phyloP scores from a whole-genome alignment of 2,329 filamentous ascomycete species.

The Alternaria sp. region DNA sequence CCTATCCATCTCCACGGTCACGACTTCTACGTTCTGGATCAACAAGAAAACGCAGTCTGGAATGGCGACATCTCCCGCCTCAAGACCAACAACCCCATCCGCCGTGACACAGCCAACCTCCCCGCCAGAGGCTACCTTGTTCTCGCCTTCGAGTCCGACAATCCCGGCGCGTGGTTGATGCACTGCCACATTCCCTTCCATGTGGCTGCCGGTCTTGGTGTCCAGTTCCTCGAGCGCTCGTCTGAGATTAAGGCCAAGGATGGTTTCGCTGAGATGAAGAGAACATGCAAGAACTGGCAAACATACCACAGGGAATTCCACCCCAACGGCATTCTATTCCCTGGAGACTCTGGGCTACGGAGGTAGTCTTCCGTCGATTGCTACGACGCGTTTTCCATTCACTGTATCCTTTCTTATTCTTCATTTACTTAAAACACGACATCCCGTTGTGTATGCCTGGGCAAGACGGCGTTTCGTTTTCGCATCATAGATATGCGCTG shows the following conservation, averaged over 20 bases:
- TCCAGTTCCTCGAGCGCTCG: conserved; percentile 60
- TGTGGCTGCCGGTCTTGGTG: conserved; percentile 51
- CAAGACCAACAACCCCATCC: conserved; percentile 42
- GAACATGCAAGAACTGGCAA: conserved; percentile 38
- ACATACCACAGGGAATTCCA: conserved; percentile 7
- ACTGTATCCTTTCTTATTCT: background rate
- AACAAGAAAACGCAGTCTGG: conserved; percentile 33
- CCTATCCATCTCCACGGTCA: conserved; percentile 53
- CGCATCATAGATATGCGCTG: background rate
- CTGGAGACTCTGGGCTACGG: conserved; percentile 21
- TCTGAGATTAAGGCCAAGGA: conserved; percentile 33
- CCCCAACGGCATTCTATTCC: conserved; percentile 20
- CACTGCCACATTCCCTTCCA: conserved; percentile 51
- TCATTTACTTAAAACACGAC: background rate
- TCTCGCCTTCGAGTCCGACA: conserved; percentile 47
- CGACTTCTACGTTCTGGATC: conserved; percentile 51
- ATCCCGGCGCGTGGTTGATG: conserved; percentile 49
- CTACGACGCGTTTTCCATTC: background rate
- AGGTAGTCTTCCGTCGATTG: background rate
- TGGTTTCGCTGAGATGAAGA: conserved; percentile 25
- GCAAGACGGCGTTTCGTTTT: background rate
- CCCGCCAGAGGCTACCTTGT: conserved; percentile 44
- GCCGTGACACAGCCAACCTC: conserved; percentile 46
- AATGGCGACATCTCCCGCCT: conserved; percentile 39
- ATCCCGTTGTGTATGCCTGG: background rate